Percentiles rank a stretch among this genome's conserved stretches.
These are phyloP conservation scores for Trichoderma hamatum DNA, from an alignment of 2,329 filamentous ascomycete genomes.

Conservation along the genomic window DNA sequence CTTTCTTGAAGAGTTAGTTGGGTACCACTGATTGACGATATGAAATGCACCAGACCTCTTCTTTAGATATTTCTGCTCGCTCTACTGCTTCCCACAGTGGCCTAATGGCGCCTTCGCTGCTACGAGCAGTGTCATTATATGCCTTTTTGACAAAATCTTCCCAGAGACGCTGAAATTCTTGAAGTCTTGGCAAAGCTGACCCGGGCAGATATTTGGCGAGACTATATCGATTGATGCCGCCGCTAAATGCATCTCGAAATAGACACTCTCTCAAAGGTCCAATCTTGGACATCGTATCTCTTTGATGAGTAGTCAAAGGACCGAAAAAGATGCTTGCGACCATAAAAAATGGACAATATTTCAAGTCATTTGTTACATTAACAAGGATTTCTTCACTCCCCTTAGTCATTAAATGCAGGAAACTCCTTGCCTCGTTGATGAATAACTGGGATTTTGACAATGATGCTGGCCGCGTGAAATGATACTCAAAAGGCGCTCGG, in stretches of 20 bases:
- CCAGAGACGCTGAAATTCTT: slow-evolving; percentile 5
- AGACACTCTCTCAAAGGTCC: slow-evolving; percentile 12
- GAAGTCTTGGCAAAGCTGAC: slow-evolving; percentile 3
- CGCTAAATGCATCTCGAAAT: slow-evolving; percentile 7
- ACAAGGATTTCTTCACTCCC: not conserved
- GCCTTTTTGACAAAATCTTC: not conserved
- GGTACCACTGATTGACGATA: not conserved
- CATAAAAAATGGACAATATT: slow-evolving; percentile 22
- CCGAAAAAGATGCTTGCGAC: slow-evolving; percentile 26
- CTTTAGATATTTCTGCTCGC: not conserved
- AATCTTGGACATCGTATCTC: not conserved
- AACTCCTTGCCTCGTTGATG: not conserved
- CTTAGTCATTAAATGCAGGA: not conserved
- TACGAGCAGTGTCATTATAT: not conserved
- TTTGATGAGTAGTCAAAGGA: not conserved
- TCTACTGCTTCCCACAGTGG: slow-evolving; percentile 4
- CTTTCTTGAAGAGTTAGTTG: slow-evolving; percentile 5
- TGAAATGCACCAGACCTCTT: not conserved
- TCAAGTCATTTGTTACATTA: slow-evolving; percentile 16
- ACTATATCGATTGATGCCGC: slow-evolving; percentile 11
- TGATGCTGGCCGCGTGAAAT: slow-evolving; percentile 19
- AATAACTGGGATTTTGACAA: not conserved
- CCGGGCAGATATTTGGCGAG: slow-evolving; percentile 10
- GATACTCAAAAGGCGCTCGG: slow-evolving; percentile 17
- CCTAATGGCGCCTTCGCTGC: not conserved